These are phyloP conservation scores for Lactifluus piperatus DNA, from an alignment of 768 basidiomycete species.

Conservation along the genomic window DNA sequence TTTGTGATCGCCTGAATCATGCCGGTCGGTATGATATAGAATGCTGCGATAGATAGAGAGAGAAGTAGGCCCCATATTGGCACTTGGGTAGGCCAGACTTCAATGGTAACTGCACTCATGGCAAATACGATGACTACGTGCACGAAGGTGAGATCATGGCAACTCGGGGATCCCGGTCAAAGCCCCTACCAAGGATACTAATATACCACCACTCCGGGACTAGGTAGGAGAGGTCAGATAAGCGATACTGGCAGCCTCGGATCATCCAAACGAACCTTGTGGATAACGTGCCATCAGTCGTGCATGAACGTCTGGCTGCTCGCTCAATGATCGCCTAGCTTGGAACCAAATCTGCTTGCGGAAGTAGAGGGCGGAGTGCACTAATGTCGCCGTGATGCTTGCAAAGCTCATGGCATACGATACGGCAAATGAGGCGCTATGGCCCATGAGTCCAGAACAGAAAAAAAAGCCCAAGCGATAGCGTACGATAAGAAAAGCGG, in stretches of 20 bases:
- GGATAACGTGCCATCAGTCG: constrained; percentile 49
- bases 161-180: background rate
- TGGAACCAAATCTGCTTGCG: constrained; percentile 37
- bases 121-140: constrained; percentile 52
- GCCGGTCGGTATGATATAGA: constrained; percentile 73
- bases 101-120: constrained; percentile 49
- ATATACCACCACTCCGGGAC: constrained; percentile 50
- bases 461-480: constrained; percentile 49
- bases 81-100: constrained; percentile 58
- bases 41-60: constrained; percentile 37
- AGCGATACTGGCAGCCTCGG: background rate
- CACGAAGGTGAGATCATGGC: constrained; percentile 22
- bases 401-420: constrained; percentile 68
- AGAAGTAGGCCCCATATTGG: constrained; percentile 60
- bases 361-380: constrained; percentile 40
- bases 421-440: constrained; percentile 54
- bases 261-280: constrained; percentile 7
- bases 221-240: constrained; percentile 10
- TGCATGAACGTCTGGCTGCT: constrained; percentile 44
- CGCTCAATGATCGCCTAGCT: constrained; percentile 34
- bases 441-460: constrained; percentile 11
- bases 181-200: constrained; percentile 30
- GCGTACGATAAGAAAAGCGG: constrained; percentile 40
- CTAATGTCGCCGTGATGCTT: constrained; percentile 36
- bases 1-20: constrained; percentile 81